phyloP scores from a whole-genome alignment of 805 yeast species.

The Maudiozyma barnettii region DNA sequence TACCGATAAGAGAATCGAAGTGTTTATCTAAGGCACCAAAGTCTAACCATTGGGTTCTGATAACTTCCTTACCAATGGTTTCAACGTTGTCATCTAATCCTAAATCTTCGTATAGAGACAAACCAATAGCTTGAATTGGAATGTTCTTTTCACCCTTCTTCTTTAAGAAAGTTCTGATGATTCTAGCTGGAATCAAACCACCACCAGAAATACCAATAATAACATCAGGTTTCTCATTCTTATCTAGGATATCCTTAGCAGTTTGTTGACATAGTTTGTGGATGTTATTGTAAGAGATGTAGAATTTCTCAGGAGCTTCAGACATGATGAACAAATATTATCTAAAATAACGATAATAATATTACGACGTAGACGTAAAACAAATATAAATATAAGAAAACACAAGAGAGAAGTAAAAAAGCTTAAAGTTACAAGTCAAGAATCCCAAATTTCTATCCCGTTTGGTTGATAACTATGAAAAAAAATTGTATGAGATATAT shows the following conservation, averaged over 20 bases:
- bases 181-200: slow-evolving; percentile 62
- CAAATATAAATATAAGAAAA: neutral
- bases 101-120: slow-evolving; percentile 53
- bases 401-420: neutral
- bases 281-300: slow-evolving; percentile 69
- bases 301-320: slow-evolving; percentile 35
- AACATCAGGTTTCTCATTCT: slow-evolving; percentile 39
- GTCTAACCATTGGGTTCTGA: slow-evolving; percentile 86
- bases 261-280: slow-evolving; percentile 74
- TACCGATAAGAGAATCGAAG: slow-evolving; percentile 70
- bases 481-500: neutral
- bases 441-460: neutral
- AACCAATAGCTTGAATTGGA: slow-evolving; percentile 62
- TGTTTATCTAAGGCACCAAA: slow-evolving; percentile 61
- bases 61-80: slow-evolving; percentile 65
- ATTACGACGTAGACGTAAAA: slow-evolving; percentile 18
- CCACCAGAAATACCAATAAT: slow-evolving; percentile 68
- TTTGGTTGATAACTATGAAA: too few relatives aligned
- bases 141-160: slow-evolving; percentile 52
- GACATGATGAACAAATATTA: neutral
- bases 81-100: slow-evolving; percentile 36
- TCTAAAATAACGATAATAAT: neutral
- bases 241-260: slow-evolving; percentile 42
- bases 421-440: neutral
- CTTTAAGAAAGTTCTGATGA: slow-evolving; percentile 53